Percentiles rank a stretch among this genome's conserved stretches.
phyloP scores from a whole-genome alignment of 1,284 basidiomycete genomes.

The Tilletia horrida region DNA sequence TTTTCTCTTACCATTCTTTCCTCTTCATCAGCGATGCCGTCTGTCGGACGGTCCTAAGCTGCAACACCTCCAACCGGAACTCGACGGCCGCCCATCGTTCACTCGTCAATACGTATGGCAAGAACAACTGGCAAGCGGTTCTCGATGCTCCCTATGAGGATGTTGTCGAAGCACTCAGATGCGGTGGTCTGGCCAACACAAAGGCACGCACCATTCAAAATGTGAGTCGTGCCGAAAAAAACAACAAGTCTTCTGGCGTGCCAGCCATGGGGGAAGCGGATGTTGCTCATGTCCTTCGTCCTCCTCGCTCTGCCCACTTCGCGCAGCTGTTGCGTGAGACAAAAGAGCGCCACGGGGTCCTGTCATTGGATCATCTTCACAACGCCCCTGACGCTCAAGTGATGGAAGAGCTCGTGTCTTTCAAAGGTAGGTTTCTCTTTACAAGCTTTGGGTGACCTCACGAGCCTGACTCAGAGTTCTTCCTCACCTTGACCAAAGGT shows the following conservation, averaged over 20 bases:
- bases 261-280: no score
- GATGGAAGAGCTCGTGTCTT: slow-evolving; percentile 60
- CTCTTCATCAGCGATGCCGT: slow-evolving; percentile 64
- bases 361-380: slow-evolving; percentile 58
- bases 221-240: no score
- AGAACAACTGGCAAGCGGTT: slow-evolving; percentile 65
- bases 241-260: no score
- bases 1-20: background rate
- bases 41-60: slow-evolving; percentile 69
- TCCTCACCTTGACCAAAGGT: slow-evolving; percentile 51
- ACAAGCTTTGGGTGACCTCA: background rate
- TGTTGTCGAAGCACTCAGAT: slow-evolving; percentile 65
- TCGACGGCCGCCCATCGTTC: slow-evolving; percentile 65
- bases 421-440: slow-evolving; percentile 22
- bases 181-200: slow-evolving; percentile 70
- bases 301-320: slow-evolving; percentile 12
- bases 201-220: slow-evolving; percentile 66
- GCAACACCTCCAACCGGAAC: slow-evolving; percentile 69
- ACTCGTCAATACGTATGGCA: slow-evolving; percentile 65
- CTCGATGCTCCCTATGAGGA: slow-evolving; percentile 60
- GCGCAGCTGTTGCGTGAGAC: slow-evolving; percentile 30
- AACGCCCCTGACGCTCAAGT: slow-evolving; percentile 62
- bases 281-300: background rate
- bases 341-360: slow-evolving; percentile 28
- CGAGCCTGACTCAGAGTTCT: no score